Evolutionary conservation across 2,329 filamentous ascomycete genomes (phyloP).

Genomic region (Alternaria sp.): DNA sequence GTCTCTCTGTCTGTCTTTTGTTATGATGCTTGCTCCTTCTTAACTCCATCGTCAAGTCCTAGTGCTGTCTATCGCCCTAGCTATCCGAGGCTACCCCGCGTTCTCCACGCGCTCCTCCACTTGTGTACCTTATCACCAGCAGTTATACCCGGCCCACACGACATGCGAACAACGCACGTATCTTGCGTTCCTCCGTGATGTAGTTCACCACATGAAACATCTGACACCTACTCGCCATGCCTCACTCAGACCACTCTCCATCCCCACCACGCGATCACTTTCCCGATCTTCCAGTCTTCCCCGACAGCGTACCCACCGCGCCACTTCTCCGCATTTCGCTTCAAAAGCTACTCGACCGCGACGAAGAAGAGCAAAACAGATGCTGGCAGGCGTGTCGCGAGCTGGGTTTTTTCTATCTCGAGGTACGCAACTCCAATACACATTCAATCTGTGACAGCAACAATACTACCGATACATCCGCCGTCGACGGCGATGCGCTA

Average conservation of each 20-base stretch:
- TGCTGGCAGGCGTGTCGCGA: slow-evolving; percentile 54
- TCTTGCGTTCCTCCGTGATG: neutral
- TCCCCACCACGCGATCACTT: slow-evolving; percentile 28
- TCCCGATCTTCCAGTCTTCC: slow-evolving; percentile 50
- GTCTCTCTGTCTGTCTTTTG: neutral
- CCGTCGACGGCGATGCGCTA: slow-evolving; percentile 48
- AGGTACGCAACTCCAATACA: slow-evolving; percentile 45
- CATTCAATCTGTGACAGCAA: neutral
- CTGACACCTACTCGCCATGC: slow-evolving; percentile 17
- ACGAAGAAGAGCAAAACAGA: slow-evolving; percentile 44
- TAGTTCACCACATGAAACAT: neutral
- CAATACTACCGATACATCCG: neutral
- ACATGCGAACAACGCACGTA: neutral
- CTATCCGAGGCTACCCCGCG: slow-evolving; percentile 4
- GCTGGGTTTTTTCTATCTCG: slow-evolving; percentile 65
- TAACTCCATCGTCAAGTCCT: neutral
- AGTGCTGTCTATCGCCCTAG: neutral
- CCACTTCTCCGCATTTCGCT: slow-evolving; percentile 53
- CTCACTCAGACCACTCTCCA: slow-evolving; percentile 27
- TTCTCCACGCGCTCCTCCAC: slow-evolving; percentile 1
- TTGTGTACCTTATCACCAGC: neutral
- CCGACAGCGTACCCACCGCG: slow-evolving; percentile 49
- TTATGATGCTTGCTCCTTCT: neutral
- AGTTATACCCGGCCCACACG: neutral
- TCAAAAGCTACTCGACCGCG: slow-evolving; percentile 44